Evolutionary conservation across 1,284 basidiomycete genomes (phyloP).

Genomic region (Fomitopsis schrenkii): DNA sequence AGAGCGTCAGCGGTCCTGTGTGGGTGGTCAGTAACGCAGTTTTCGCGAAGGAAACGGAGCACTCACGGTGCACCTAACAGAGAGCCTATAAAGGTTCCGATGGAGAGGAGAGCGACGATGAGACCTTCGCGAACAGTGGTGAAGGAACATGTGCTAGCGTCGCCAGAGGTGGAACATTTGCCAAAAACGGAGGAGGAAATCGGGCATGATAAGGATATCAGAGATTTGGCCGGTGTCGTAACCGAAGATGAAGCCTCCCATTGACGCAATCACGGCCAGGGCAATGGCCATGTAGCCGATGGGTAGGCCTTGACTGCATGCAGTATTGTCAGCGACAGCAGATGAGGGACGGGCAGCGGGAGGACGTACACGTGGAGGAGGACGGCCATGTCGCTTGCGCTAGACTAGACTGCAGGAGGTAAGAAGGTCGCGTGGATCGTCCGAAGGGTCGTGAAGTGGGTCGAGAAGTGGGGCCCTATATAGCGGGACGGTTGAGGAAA

Average conservation of each 20-base stretch:
- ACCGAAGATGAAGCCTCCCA: slow-evolving; percentile 79
- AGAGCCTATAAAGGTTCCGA: slow-evolving; percentile 62
- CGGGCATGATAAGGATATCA: slow-evolving; percentile 72
- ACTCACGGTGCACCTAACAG: slow-evolving; percentile 57
- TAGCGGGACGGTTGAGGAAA: background rate
- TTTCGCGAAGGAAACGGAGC: background rate
- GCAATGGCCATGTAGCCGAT: slow-evolving; percentile 61
- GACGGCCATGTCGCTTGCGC: slow-evolving; percentile 2
- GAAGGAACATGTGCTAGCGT: slow-evolving; percentile 44
- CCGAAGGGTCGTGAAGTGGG: background rate
- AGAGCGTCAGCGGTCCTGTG: slow-evolving; percentile 57
- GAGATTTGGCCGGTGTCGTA: slow-evolving; percentile 80
- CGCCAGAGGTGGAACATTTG: slow-evolving; percentile 37
- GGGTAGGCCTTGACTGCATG: slow-evolving; percentile 36
- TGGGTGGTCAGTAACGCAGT: background rate
- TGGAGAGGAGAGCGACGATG: slow-evolving; percentile 66
- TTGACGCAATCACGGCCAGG: slow-evolving; percentile 67
- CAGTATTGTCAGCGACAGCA: background rate
- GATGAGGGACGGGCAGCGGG: background rate
- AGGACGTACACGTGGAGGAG: slow-evolving; percentile 4
- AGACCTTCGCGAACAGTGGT: slow-evolving; percentile 52
- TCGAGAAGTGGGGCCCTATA: background rate
- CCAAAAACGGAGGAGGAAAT: slow-evolving; percentile 72
- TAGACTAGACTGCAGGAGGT: background rate
- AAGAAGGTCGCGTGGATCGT: background rate